These are phyloP conservation scores for Dactylellina parvicollis DNA, from an alignment of 2,329 filamentous ascomycete genomes.

Conservation along the genomic window DNA sequence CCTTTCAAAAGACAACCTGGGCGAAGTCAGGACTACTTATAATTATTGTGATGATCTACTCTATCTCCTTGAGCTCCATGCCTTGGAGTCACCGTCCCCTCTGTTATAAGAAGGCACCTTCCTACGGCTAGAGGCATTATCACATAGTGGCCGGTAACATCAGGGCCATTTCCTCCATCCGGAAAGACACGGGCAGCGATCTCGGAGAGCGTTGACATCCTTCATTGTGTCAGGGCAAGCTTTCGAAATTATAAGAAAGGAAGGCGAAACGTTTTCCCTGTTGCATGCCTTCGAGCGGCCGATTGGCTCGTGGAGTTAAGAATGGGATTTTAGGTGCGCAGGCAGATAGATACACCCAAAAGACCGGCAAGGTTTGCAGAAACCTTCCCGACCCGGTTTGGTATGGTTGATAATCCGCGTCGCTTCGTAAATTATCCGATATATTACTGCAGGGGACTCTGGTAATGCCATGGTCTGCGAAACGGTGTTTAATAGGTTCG, in stretches of 20 bases:
- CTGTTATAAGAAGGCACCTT: constrained; percentile 29
- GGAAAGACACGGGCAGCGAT: constrained; percentile 32
- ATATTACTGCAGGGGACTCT: constrained; percentile 11
- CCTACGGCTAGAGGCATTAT: constrained; percentile 37
- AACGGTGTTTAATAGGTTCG: constrained; percentile 6
- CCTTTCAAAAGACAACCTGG: constrained; percentile 2
- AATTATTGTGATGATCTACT: constrained; percentile 3
- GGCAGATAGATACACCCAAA: constrained; percentile 24
- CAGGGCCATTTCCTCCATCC: constrained; percentile 20
- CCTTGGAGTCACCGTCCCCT: background rate
- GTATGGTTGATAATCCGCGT: constrained; percentile 25
- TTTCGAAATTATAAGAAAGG: constrained; percentile 40
- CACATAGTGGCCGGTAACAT: constrained; percentile 19
- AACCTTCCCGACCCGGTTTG: constrained; percentile 49
- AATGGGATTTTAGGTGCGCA: constrained; percentile 6
- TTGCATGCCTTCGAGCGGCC: constrained; percentile 19
- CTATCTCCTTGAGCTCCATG: background rate
- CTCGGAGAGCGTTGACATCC: constrained; percentile 20
- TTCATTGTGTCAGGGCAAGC: constrained; percentile 21
- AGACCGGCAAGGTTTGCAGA: background rate
- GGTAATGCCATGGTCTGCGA: constrained; percentile 15
- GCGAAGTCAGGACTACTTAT: constrained; percentile 35
- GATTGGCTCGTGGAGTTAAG: constrained; percentile 11
- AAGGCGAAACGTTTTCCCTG: constrained; percentile 35
- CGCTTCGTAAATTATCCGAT: constrained; percentile 44